Conservation (phyloP, 164 flowering plant genomes). For the Annona cherimola region DNA sequence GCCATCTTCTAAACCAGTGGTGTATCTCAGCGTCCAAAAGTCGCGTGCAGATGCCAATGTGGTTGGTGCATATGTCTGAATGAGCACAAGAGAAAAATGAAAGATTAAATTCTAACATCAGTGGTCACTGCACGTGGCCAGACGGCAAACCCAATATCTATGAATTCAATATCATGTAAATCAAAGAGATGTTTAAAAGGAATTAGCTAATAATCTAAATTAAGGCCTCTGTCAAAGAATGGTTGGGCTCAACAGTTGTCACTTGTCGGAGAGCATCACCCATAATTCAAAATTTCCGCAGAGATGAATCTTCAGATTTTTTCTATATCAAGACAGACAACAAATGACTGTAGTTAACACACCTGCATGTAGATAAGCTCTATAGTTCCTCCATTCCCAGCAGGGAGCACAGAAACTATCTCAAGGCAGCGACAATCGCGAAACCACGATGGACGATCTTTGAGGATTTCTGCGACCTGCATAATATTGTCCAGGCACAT, state of each 20-base stretch:
- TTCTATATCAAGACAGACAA: neutral
- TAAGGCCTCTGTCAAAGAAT: no score
- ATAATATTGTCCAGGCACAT: constrained; percentile 1
- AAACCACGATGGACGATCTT: constrained; percentile 84
- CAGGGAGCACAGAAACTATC: constrained; percentile 51
- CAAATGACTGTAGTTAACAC: neutral
- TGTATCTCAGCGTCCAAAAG: constrained; percentile 82
- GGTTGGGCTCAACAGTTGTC: neutral
- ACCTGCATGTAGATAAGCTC: constrained; percentile 92
- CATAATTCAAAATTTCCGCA: neutral
- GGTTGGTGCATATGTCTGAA: constrained; percentile 76
- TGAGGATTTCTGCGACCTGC: constrained; percentile 76
- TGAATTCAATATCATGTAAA: no score
- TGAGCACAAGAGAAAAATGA: neutral
- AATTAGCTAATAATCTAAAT: no score
- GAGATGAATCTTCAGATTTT: neutral
- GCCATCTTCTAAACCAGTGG: constrained; percentile 69
- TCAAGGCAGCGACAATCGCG: constrained; percentile 81
- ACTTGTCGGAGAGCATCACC: neutral
- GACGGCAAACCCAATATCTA: no score
- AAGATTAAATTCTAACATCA: neutral
- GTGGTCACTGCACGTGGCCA: no score
- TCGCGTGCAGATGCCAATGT: constrained; percentile 87
- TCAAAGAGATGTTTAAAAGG: no score
- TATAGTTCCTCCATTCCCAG: constrained; percentile 73